Evolutionary conservation across 1,139 yeast genomes (phyloP).

Genomic region (Lodderomyces theae): DNA sequence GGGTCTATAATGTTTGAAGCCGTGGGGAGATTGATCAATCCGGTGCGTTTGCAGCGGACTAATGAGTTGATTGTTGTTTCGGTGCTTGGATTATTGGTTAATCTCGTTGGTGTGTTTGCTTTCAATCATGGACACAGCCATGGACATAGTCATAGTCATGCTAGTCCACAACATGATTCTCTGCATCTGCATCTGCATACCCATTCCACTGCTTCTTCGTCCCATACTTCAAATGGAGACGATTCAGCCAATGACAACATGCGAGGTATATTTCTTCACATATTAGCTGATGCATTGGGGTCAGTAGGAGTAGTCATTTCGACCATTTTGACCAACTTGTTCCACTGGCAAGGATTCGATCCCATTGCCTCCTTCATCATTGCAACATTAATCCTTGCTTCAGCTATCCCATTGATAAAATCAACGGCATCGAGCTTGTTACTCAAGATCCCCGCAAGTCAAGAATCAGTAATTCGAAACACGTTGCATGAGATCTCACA

Average conservation of each 20-base stretch:
- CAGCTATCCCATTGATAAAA: slow-evolving; percentile 79
- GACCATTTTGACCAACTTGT: slow-evolving; percentile 61
- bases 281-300: slow-evolving; percentile 92
- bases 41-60: slow-evolving; percentile 74
- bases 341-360: slow-evolving; percentile 70
- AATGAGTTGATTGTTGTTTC: slow-evolving; percentile 87
- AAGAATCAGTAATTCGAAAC: slow-evolving; percentile 59
- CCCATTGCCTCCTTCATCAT: slow-evolving; percentile 90
- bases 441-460: slow-evolving; percentile 52
- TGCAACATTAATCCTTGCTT: slow-evolving; percentile 72
- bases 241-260: slow-evolving; percentile 70
- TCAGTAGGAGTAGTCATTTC: slow-evolving; percentile 94
- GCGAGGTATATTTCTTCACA: slow-evolving; percentile 91
- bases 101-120: slow-evolving; percentile 89
- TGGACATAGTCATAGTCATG: slow-evolving; percentile 16
- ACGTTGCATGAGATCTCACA: slow-evolving; percentile 64
- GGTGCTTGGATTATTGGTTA: slow-evolving; percentile 78
- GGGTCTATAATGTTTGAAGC: slow-evolving; percentile 89
- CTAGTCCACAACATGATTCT: too few species aligned
- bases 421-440: slow-evolving; percentile 77
- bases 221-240: slow-evolving; percentile 4
- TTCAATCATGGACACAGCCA: slow-evolving; percentile 74
- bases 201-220: slow-evolving; percentile 26
- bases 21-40: slow-evolving; percentile 71
- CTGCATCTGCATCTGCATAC: slow-evolving; percentile 26